A percentile compares a stretch with the other conserved stretches of the same genome.
Conservation (phyloP, 2,329 filamentous ascomycete genomes). For the Aspergillus tanneri region DNA sequence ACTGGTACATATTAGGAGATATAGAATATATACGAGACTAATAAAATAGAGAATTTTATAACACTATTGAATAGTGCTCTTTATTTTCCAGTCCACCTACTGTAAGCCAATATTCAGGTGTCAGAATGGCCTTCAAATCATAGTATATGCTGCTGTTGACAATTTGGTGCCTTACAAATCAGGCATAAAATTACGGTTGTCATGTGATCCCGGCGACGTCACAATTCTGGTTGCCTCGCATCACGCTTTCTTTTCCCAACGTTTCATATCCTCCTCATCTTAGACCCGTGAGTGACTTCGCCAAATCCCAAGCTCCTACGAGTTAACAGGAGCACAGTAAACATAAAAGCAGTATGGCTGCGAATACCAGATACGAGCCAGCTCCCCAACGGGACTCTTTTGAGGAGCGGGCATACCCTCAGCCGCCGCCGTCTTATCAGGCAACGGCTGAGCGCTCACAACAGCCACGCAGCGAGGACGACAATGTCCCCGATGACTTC, state of each 20-base stretch:
- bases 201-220: slow-evolving; percentile 10
- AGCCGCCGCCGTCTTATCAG: slow-evolving; percentile 81
- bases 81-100: no score
- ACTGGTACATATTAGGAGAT: slow-evolving; percentile 11
- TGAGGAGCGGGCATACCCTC: slow-evolving; percentile 67
- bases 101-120: no score
- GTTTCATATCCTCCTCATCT: neutral
- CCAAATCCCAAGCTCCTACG: neutral
- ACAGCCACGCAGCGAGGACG: slow-evolving; percentile 71
- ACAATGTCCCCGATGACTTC: slow-evolving; percentile 96
- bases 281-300: neutral
- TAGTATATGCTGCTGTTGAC: neutral
- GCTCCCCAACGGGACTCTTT: slow-evolving; percentile 86
- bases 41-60: neutral
- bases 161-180: neutral
- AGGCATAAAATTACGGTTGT: neutral
- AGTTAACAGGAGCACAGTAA: neutral
- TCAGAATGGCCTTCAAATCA: no score
- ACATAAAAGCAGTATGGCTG: slow-evolving; percentile 56
- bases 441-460: slow-evolving; percentile 61
- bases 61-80: no score
- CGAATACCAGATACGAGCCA: slow-evolving; percentile 76
- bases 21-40: slow-evolving; percentile 8
- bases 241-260: neutral
- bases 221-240: slow-evolving; percentile 5